Evolutionary conservation across 208 protist genomes (phyloP).

Genomic region (Zelonia costaricensis): DNA sequence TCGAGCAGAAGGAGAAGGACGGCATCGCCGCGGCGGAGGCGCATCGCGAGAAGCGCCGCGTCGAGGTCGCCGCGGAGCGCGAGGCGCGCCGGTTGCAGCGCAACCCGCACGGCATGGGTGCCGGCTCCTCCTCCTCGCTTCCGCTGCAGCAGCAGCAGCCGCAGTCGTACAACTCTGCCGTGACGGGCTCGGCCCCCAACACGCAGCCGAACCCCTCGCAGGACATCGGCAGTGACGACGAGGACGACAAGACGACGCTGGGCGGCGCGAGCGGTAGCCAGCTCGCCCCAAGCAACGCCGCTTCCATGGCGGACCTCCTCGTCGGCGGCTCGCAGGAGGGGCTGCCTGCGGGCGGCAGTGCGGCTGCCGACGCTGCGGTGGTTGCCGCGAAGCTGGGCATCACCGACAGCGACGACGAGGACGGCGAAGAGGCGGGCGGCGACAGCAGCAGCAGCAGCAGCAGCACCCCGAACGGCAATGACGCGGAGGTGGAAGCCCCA

Average conservation of each 20-base stretch:
- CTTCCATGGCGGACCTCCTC: slow-evolving; percentile 5
- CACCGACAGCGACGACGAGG: slow-evolving; percentile 36
- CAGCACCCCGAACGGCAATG: not conserved
- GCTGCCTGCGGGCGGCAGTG: not conserved
- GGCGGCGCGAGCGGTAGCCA: slow-evolving; percentile 10
- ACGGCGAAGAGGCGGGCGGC: slow-evolving; percentile 1
- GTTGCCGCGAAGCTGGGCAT: slow-evolving; percentile 24
- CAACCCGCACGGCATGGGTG: not conserved
- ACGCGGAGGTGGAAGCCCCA: slow-evolving; percentile 3
- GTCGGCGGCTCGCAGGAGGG: slow-evolving; percentile 10
- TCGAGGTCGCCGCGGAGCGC: slow-evolving; percentile 15
- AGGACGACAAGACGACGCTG: slow-evolving; percentile 17
- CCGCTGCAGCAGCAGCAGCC: slow-evolving; percentile 25
- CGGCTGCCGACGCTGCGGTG: too few relatives aligned
- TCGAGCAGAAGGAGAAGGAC: slow-evolving; percentile 64
- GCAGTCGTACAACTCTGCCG: not conserved
- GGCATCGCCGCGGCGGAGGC: slow-evolving; percentile 53
- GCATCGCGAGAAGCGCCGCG: slow-evolving; percentile 36
- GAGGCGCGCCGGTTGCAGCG: slow-evolving; percentile 19
- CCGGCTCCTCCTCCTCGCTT: not conserved
- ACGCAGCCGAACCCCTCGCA: slow-evolving; percentile 30
- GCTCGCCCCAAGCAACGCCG: not conserved
- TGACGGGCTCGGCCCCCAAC: slow-evolving; percentile 6
- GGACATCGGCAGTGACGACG: slow-evolving; percentile 33
- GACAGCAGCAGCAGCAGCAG: slow-evolving; percentile 17